Evolutionary conservation across 208 protist species (phyloP).

Genomic region (Acanthamoeba royreba): DNA sequence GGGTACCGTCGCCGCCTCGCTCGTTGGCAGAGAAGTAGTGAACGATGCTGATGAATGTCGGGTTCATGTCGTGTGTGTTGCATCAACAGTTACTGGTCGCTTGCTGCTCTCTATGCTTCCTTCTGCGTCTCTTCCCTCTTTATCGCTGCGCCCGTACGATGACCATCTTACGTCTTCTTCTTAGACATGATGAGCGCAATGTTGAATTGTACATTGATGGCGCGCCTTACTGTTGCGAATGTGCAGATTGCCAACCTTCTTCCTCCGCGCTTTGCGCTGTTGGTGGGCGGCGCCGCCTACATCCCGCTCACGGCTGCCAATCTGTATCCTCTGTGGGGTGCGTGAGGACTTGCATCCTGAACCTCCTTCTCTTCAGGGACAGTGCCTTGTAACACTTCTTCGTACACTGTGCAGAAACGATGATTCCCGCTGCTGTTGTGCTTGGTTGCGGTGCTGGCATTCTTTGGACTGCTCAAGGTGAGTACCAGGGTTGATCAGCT

Average conservation of each 20-base stretch:
- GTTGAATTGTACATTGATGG: neutral
- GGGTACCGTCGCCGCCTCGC: neutral
- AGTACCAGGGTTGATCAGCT: neutral
- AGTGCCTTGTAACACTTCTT: neutral
- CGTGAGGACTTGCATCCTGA: neutral
- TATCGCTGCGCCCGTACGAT: neutral
- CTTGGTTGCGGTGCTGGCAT: neutral
- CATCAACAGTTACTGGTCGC: neutral
- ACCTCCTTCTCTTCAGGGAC: neutral
- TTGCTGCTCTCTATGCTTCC: neutral
- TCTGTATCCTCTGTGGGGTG: neutral
- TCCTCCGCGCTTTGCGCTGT: neutral
- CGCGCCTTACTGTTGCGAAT: neutral
- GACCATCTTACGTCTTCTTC: neutral
- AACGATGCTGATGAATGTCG: neutral
- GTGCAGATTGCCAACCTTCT: neutral
- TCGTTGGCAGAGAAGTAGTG: neutral
- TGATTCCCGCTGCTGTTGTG: neutral
- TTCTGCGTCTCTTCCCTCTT: slow-evolving; percentile 31
- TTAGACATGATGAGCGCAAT: neutral
- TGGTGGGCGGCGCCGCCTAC: neutral
- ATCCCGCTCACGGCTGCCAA: neutral
- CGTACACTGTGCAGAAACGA: neutral
- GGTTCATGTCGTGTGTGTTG: neutral
- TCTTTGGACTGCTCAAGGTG: slow-evolving; percentile 5